phyloP scores from a whole-genome alignment of 805 yeast genomes.

The Osmozyma mogii region DNA sequence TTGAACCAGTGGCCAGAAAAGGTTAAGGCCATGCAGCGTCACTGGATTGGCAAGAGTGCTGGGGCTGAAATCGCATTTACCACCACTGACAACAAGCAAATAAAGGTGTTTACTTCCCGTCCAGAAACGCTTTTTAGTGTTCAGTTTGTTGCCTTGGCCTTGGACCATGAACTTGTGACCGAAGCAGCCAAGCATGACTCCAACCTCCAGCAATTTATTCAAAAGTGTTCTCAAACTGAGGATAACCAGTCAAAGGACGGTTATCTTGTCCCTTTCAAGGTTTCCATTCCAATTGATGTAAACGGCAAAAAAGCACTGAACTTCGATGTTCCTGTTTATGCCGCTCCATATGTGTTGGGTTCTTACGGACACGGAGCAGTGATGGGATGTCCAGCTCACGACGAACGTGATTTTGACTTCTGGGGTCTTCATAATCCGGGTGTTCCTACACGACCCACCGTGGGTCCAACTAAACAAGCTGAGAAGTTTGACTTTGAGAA shows the following conservation, averaged over 20 bases:
- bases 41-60: conserved; percentile 88
- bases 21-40: conserved; percentile 82
- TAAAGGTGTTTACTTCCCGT: conserved; percentile 75
- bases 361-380: conserved; percentile 89
- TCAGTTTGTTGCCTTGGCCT: conserved; percentile 73
- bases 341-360: conserved; percentile 83
- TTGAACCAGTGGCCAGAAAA: conserved; percentile 79
- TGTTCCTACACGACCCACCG: conserved; percentile 32
- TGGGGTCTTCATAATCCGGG: conserved; percentile 60
- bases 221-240: conserved; percentile 36
- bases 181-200: conserved; percentile 29
- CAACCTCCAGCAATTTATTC: conserved; percentile 40
- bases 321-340: conserved; percentile 62
- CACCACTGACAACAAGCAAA: conserved; percentile 11
- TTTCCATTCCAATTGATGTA: conserved; percentile 52
- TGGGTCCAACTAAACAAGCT: conserved; percentile 34
- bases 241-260: conserved; percentile 43
- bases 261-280: conserved; percentile 38
- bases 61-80: conserved; percentile 68
- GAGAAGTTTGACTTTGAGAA: conserved; percentile 4
- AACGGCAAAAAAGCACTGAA: conserved; percentile 9
- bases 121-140: conserved; percentile 83
- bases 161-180: conserved; percentile 56
- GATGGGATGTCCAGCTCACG: conserved; percentile 98
- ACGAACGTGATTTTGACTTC: conserved; percentile 72